Evolutionary conservation across 345 rosid species (phyloP).

Genomic region (Ceriops zippeliana): DNA sequence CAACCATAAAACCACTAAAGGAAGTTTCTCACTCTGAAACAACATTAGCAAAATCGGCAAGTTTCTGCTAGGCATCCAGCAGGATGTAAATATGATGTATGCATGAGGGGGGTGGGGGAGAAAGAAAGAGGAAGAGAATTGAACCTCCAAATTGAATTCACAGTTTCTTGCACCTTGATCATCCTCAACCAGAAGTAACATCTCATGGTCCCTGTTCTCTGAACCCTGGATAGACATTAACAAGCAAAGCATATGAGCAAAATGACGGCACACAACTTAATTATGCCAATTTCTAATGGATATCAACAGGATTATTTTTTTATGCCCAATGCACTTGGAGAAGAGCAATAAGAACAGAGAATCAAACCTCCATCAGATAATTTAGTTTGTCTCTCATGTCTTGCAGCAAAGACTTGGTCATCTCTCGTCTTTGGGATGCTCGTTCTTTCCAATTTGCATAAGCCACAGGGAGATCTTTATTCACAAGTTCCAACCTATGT

Average conservation of each 20-base stretch:
- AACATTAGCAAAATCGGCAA: not conserved
- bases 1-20: not conserved
- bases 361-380: conserved; percentile 46
- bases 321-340: not conserved
- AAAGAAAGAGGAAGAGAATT: not conserved
- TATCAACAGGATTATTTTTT: not conserved
- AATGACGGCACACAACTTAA: not conserved
- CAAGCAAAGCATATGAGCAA: conserved; percentile 6
- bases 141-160: conserved; percentile 20
- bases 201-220: conserved; percentile 28
- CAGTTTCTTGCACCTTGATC: conserved; percentile 7
- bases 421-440: conserved; percentile 45
- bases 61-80: not conserved
- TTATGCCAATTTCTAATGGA: not conserved
- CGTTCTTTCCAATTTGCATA: conserved; percentile 61
- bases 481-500: conserved; percentile 65
- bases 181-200: conserved; percentile 26
- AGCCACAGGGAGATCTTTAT: conserved; percentile 63
- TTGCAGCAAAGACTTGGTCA: conserved; percentile 50
- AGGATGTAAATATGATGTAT: not conserved
- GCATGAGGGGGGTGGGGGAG: not conserved
- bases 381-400: conserved; percentile 52
- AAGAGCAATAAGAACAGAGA: conserved; percentile 4
- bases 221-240: conserved; percentile 33
- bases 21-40: not conserved